Percentiles rank a stretch among this genome's conserved stretches.
Evolutionary conservation across 768 basidiomycete genomes (phyloP).

Genomic region (Clitopilus hobsonii): DNA sequence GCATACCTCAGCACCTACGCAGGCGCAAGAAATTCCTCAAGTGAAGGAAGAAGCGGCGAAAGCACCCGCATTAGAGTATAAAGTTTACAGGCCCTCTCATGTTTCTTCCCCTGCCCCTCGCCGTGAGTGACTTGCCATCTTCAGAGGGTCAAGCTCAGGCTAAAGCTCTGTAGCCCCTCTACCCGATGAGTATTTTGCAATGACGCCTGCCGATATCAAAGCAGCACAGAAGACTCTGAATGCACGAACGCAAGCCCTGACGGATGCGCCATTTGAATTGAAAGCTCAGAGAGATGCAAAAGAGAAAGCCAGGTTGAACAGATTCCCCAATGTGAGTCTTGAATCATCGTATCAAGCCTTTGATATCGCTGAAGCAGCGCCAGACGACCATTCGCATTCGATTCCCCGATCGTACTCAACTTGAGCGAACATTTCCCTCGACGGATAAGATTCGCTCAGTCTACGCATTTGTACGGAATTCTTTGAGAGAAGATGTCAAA

Average conservation of each 20-base stretch:
- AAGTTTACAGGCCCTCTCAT: constrained; percentile 40
- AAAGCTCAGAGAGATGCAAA: constrained; percentile 60
- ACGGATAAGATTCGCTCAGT: constrained; percentile 75
- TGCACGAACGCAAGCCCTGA: constrained; percentile 57
- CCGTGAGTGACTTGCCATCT: constrained; percentile 24
- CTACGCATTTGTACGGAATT: constrained; percentile 77
- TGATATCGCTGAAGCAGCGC: neutral
- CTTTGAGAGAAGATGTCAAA: constrained; percentile 70
- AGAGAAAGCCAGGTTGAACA: constrained; percentile 52
- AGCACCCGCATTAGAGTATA: neutral
- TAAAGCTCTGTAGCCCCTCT: constrained; percentile 33
- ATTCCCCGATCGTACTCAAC: constrained; percentile 76
- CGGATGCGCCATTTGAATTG: constrained; percentile 67
- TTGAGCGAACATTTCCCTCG: constrained; percentile 77
- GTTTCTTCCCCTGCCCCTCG: constrained; percentile 18
- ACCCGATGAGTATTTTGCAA: constrained; percentile 72
- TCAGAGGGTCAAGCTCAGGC: neutral
- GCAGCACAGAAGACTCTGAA: constrained; percentile 59
- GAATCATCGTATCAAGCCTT: neutral
- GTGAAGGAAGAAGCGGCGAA: constrained; percentile 6
- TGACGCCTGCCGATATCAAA: constrained; percentile 66
- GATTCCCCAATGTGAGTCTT: constrained; percentile 66
- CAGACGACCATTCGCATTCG: constrained; percentile 80
- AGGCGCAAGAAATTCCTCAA: neutral
- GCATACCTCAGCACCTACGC: constrained; percentile 2